A percentile compares a stretch with the other conserved stretches of the same genome.
phyloP scores from a whole-genome alignment of 148 eudicot genomes.

The Chenopodium berlandieri region DNA sequence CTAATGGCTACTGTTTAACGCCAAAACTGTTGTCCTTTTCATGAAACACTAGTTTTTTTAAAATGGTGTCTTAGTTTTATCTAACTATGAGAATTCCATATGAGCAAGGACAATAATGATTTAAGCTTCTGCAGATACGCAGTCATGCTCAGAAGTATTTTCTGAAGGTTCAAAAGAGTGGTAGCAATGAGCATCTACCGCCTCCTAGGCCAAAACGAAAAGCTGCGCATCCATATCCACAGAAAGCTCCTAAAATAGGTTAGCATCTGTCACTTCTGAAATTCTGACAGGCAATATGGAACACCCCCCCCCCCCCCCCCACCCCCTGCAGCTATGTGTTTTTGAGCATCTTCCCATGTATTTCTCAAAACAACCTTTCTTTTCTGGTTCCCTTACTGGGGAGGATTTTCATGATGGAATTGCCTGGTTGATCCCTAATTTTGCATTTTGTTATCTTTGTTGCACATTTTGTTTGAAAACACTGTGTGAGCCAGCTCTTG shows the following conservation, averaged over 20 bases:
- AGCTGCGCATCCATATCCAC: conserved; percentile 98
- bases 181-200: conserved; percentile 88
- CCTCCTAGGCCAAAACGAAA: conserved; percentile 98
- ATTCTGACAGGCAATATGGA: neutral
- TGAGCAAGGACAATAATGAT: conserved; percentile 3
- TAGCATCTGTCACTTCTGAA: conserved; percentile 8
- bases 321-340: neutral
- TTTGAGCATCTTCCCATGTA: neutral
- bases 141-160: conserved; percentile 99
- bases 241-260: conserved; percentile 90
- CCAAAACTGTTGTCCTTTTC: neutral
- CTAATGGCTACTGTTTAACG: neutral
- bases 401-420: neutral
- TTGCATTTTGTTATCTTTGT: neutral
- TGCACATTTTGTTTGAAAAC: conserved; percentile 4
- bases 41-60: neutral
- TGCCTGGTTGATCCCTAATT: neutral
- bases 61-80: neutral
- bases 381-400: neutral
- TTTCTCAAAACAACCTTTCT: neutral
- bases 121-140: conserved; percentile 70
- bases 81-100: neutral
- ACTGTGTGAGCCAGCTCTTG: conserved; percentile 14
- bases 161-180: conserved; percentile 92
- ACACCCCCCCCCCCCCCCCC: no score